These are phyloP conservation scores for Hypoxylon intermedium DNA, from an alignment of 495 filamentous ascomycete species.

Conservation along the genomic window DNA sequence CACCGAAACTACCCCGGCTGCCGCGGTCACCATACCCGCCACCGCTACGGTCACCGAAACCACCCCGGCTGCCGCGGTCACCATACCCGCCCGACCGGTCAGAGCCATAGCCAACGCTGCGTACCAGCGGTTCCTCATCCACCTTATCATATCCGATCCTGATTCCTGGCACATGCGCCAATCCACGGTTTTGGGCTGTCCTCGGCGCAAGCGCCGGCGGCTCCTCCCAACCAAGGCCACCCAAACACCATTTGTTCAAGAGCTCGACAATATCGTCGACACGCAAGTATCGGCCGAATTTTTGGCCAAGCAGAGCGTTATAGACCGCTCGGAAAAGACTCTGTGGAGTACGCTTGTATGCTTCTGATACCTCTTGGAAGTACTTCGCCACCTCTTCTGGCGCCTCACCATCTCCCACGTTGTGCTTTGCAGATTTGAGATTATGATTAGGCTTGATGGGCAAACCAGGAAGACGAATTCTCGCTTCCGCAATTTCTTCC, in stretches of 20 bases:
- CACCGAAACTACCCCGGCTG: constrained; percentile 25
- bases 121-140: constrained; percentile 2
- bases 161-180: constrained; percentile 53
- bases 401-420: constrained; percentile 44
- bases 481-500: constrained; percentile 60
- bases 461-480: constrained; percentile 62
- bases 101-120: background rate
- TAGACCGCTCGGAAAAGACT: constrained; percentile 50
- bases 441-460: constrained; percentile 68
- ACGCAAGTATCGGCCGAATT: constrained; percentile 35
- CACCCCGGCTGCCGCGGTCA: background rate
- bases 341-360: constrained; percentile 41
- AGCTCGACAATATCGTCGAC: constrained; percentile 53
- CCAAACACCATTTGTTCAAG: constrained; percentile 67
- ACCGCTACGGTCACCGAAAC: background rate
- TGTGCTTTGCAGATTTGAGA: constrained; percentile 59
- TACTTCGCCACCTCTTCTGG: constrained; percentile 45
- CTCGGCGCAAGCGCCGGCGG: constrained; percentile 59
- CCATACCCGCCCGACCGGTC: background rate
- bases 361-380: constrained; percentile 48
- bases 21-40: constrained; percentile 15
- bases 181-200: constrained; percentile 57
- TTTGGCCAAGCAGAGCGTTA: constrained; percentile 59
- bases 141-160: constrained; percentile 46
- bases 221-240: constrained; percentile 66